Base-by-base conservation (phyloP, 164 flowering plant genomes). In the Nymphaea colorata region DNA sequence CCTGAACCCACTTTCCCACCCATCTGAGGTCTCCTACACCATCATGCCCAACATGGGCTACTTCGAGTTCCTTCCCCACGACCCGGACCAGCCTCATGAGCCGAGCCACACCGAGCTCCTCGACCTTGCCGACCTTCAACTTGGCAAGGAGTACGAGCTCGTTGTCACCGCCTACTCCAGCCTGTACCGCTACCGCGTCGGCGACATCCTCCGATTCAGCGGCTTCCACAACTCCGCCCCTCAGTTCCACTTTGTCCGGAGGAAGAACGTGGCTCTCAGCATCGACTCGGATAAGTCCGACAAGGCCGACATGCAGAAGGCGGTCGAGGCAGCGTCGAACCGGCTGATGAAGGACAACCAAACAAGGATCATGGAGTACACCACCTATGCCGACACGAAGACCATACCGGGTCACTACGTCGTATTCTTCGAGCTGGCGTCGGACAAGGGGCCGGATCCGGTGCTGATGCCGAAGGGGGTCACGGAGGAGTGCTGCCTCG, bases 131-230 rank as follows among this genome's bases (percentile, higher is more conserved):
- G 80, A 84, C 15, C 78, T 89, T 0, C 84, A 89, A 66, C 65
- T 82, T 4, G 88, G 89, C 3, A 84, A 85, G 41, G 87, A 83
- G 65, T 89, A 87, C 70, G 96, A 89, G 74, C 82, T 87, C n/a
- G 83, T 89, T 4, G 70, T 89, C 79, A 79, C 82, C 5, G 79
- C 91, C 42, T 90, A 80, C 69, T 80, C 98, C 2, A 96, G 98
- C 87, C 73, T 75, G 75, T 16, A 17, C 59, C 25, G 45, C n/a
- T 65, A 43, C 6, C n/a, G 43, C 10, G 12, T 11, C n/a, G 25
- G 2, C 16, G 4, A 6, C 44, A 4, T 43, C 42, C 84, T 81
- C 59, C 71, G 72, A 6, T 81, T 79, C 59, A 75, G 76, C 0
- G 79, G 81, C 36, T 82, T 79, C 71, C 70, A 79, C 77, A 79